phyloP scores from a whole-genome alignment of 202 grass and related monocot species.

The Schoenoplectus tabernaemontani region DNA sequence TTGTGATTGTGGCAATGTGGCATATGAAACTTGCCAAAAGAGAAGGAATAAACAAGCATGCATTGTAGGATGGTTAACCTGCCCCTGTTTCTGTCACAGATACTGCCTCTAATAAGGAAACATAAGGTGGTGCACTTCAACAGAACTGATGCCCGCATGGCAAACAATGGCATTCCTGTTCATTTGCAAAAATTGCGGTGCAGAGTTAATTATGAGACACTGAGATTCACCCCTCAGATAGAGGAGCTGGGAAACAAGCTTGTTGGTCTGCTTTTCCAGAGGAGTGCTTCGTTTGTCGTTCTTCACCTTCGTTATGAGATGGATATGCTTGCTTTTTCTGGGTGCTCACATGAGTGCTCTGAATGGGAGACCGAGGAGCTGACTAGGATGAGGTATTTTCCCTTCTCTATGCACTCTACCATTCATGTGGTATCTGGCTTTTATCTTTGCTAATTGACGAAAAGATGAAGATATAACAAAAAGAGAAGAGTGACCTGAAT shows the following conservation, averaged over 20 bases:
- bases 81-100: constrained; percentile 32
- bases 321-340: constrained; percentile 98
- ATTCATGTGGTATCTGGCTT: neutral
- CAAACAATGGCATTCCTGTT: constrained; percentile 82
- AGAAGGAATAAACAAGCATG: neutral
- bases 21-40: neutral
- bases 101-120: constrained; percentile 79
- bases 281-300: constrained; percentile 65
- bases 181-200: constrained; percentile 76
- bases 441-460: neutral
- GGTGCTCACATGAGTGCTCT: constrained; percentile 88
- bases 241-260: constrained; percentile 82
- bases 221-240: constrained; percentile 88
- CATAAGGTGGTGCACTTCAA: constrained; percentile 93
- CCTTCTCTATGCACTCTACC: neutral
- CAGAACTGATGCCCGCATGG: constrained; percentile 78
- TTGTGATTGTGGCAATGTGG: neutral
- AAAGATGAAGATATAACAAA: neutral
- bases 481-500: neutral
- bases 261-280: constrained; percentile 49
- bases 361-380: constrained; percentile 54
- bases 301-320: constrained; percentile 96
- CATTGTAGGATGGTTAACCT: constrained; percentile 1
- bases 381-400: constrained; percentile 75
- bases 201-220: constrained; percentile 70